Conservation (phyloP, 2,329 filamentous ascomycete genomes). For the Diaporthe sp. region DNA sequence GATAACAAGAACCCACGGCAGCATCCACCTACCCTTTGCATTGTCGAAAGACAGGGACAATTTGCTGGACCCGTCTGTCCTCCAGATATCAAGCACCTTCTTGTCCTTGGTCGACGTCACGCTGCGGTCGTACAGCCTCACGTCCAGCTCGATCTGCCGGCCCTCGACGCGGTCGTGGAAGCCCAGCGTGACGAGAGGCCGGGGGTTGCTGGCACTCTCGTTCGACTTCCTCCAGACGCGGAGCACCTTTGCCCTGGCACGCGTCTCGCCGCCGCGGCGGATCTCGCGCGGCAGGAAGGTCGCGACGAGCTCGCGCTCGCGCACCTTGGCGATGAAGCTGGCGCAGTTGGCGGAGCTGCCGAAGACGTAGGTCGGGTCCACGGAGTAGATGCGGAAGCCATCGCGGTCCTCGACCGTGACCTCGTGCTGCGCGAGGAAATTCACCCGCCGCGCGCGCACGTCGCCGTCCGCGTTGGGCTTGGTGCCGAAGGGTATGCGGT, state of each 20-base stretch:
- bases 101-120: neutral
- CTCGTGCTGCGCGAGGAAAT: slow-evolving; percentile 33
- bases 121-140: slow-evolving; percentile 1
- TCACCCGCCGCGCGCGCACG: slow-evolving; percentile 11
- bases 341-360: slow-evolving; percentile 22
- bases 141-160: slow-evolving; percentile 21
- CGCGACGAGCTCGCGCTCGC: slow-evolving; percentile 33
- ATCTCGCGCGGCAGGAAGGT: slow-evolving; percentile 23
- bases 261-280: neutral
- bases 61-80: slow-evolving; percentile 19
- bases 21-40: neutral
- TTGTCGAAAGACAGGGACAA: slow-evolving; percentile 1
- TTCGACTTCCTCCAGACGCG: slow-evolving; percentile 22
- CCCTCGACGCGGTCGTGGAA: slow-evolving; percentile 13
- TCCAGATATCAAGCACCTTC: slow-evolving; percentile 24
- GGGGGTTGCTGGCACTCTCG: neutral
- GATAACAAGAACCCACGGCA: too few relatives aligned
- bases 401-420: slow-evolving; percentile 25
- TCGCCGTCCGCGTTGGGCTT: slow-evolving; percentile 30
- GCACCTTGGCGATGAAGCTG: slow-evolving; percentile 30
- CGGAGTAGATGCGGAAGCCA: slow-evolving; percentile 27
- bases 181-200: slow-evolving; percentile 20
- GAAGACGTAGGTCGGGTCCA: slow-evolving; percentile 29
- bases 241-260: slow-evolving; percentile 24
- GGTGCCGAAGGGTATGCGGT: slow-evolving; percentile 33